phyloP scores from a whole-genome alignment of 768 basidiomycete genomes.

The Tylopilus vinaceipallidus region DNA sequence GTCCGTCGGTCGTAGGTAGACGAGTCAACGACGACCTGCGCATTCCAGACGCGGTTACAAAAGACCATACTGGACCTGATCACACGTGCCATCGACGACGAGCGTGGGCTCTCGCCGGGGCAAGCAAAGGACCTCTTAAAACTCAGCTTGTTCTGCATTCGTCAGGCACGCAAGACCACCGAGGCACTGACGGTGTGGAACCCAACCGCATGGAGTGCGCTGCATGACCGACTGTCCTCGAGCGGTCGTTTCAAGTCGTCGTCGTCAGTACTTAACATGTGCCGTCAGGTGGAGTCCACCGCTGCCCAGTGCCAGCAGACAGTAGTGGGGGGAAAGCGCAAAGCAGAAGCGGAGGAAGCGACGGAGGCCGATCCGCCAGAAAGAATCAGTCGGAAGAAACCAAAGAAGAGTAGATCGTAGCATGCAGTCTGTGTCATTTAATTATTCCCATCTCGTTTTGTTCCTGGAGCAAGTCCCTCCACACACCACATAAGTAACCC shows the following conservation, averaged over 20 bases:
- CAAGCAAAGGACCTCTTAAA: constrained; percentile 83
- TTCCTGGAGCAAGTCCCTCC: too few relatives aligned
- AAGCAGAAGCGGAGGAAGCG: constrained; percentile 30
- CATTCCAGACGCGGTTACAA: constrained; percentile 47
- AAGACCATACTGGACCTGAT: constrained; percentile 48
- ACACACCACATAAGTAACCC: too few relatives aligned
- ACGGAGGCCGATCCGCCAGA: constrained; percentile 31
- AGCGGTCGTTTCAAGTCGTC: constrained; percentile 65
- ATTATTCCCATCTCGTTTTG: not conserved
- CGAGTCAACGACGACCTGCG: constrained; percentile 42
- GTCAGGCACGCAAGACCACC: constrained; percentile 55
- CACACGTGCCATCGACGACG: constrained; percentile 47
- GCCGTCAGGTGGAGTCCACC: constrained; percentile 54
- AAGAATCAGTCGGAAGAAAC: constrained; percentile 46
- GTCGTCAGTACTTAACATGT: constrained; percentile 56
- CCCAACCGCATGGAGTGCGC: constrained; percentile 49
- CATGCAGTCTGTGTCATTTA: not conserved
- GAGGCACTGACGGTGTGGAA: constrained; percentile 52
- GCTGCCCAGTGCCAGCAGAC: constrained; percentile 8
- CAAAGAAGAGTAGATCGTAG: constrained; percentile 37
- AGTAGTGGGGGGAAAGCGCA: constrained; percentile 38
- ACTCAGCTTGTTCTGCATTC: constrained; percentile 59
- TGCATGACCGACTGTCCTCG: constrained; percentile 45
- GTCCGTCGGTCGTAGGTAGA: too few relatives aligned
- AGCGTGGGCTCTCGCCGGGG: constrained; percentile 47